Conservation (phyloP, 1,284 basidiomycete genomes). For the Naganishia sp. region DNA sequence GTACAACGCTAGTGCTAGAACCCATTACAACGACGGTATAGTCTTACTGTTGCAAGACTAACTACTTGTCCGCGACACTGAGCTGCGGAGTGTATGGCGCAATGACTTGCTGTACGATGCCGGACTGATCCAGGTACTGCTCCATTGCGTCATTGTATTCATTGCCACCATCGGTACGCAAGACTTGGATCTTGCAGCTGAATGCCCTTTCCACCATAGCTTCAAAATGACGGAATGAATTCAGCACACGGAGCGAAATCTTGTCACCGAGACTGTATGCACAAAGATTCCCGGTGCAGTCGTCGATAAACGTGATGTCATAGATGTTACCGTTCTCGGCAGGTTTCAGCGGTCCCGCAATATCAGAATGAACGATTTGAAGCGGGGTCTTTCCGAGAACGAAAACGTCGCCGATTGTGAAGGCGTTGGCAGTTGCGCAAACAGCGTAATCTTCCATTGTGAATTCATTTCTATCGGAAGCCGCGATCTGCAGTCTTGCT, state of each 20-base stretch:
- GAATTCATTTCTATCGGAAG: neutral
- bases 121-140: conserved; percentile 1
- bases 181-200: conserved; percentile 14
- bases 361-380: conserved; percentile 36
- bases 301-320: conserved; percentile 34
- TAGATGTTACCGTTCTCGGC: conserved; percentile 28
- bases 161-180: conserved; percentile 39
- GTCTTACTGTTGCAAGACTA: no score
- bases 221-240: conserved; percentile 30
- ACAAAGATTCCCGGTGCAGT: conserved; percentile 31
- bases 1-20: no score
- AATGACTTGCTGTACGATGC: conserved; percentile 28
- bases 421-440: conserved; percentile 28
- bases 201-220: conserved; percentile 28
- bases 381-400: neutral
- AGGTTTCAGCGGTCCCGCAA: conserved; percentile 28
- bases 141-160: conserved; percentile 34
- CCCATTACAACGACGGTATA: no score
- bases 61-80: conserved; percentile 39
- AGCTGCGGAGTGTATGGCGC: conserved; percentile 39
- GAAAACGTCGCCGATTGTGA: conserved; percentile 23
- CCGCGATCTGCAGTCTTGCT: conserved; percentile 4
- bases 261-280: conserved; percentile 21
- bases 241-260: conserved; percentile 19
- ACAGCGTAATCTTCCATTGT: conserved; percentile 27